These are phyloP conservation scores for Stagonosporopsis tanaceti DNA, from an alignment of 2,329 filamentous ascomycete genomes.

Conservation along the genomic window DNA sequence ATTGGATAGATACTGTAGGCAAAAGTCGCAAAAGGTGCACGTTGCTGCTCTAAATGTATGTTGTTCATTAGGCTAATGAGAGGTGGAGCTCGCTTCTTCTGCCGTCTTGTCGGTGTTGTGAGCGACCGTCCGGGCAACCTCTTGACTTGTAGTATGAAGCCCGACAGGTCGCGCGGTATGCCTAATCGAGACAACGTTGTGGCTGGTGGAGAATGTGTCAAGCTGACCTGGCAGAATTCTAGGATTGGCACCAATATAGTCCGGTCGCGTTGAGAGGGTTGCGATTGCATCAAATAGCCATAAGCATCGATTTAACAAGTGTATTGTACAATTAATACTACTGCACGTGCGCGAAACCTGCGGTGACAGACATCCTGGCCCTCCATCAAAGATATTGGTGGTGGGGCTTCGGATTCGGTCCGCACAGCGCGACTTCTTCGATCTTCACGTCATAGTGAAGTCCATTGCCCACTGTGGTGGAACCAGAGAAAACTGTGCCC, in stretches of 20 bases:
- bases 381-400: not conserved
- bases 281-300: not conserved
- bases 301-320: not conserved
- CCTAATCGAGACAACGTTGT: slow-evolving; percentile 22
- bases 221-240: not conserved
- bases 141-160: slow-evolving; percentile 28
- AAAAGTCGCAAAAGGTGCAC: slow-evolving; percentile 3
- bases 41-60: slow-evolving; percentile 13
- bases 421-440: slow-evolving; percentile 8
- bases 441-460: slow-evolving; percentile 40
- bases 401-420: slow-evolving; percentile 7
- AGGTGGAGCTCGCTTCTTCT: slow-evolving; percentile 35
- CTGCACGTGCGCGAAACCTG: not conserved
- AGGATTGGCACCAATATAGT: not conserved
- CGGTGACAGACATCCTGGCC: not conserved
- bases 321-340: slow-evolving; percentile 10
- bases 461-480: slow-evolving; percentile 18
- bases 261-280: not conserved
- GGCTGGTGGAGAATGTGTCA: not conserved
- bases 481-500: slow-evolving; percentile 20
- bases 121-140: slow-evolving; percentile 17
- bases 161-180: slow-evolving; percentile 29
- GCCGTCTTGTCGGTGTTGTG: slow-evolving; percentile 27
- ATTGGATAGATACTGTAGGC: not conserved
- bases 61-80: slow-evolving; percentile 47